A percentile compares a stretch with the other conserved stretches of the same genome.
Conservation (phyloP, 257 asterid genomes). For the Solanum corneliomulleri region DNA sequence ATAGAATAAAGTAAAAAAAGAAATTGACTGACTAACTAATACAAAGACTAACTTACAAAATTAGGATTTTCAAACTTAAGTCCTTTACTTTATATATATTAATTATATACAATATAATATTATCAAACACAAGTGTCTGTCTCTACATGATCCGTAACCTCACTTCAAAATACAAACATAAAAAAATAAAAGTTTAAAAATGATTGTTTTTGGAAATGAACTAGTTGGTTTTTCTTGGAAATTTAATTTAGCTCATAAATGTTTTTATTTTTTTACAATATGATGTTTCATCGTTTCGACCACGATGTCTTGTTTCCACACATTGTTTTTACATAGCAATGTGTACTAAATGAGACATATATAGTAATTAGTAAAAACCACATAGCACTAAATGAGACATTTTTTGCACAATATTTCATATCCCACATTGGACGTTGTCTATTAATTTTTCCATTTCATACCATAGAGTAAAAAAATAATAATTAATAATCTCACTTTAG, state of each 20-base stretch:
- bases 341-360: constrained; percentile 35
- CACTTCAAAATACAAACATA: not conserved
- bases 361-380: constrained; percentile 4
- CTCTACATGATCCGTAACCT: not conserved
- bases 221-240: not conserved
- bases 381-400: constrained; percentile 47
- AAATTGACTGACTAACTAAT: constrained; percentile 4
- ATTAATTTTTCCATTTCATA: not conserved
- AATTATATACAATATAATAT: not conserved
- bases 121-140: constrained; percentile 1
- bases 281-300: constrained; percentile 64
- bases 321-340: constrained; percentile 24
- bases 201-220: not conserved
- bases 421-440: constrained; percentile 62
- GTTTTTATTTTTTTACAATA: constrained; percentile 23
- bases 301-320: constrained; percentile 62
- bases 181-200: not conserved
- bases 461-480: not conserved
- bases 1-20: not conserved
- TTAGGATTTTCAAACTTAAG: constrained; percentile 24
- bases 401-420: constrained; percentile 49
- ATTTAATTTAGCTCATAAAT: constrained; percentile 6
- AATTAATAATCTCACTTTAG: not conserved
- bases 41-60: constrained; percentile 43
- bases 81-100: not conserved